Base-by-base conservation (phyloP, 371 early-diverging fungal genomes). In the Lichtheimia ramosa region DNA sequence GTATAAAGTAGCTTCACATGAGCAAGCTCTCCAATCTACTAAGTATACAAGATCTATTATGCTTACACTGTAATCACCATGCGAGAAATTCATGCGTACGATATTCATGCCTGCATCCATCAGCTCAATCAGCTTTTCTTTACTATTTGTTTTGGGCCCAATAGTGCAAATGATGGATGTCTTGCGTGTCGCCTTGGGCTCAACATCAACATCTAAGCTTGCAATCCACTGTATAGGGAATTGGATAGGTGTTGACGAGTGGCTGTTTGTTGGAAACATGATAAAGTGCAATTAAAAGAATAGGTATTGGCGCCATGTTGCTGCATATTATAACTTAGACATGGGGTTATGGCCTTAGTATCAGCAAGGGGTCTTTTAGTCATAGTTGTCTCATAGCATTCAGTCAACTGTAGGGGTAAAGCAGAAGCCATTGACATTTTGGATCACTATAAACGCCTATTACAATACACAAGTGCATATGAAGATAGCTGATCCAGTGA, bases 71-170 rank as follows among this genome's bases (percentile, higher is more conserved):
- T 96, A 91, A 43, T 88, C 77, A 55, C 96, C 96, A 74, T 96
- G 96, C 57, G 94, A 93, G 56, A 96, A 95, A 83, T 96, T 96
- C 89, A 90, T 89, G 65, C 99, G 90, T 50, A 91, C 92, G 61
- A 99, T 90, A 72, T 91, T 94, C 94, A 99, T 92, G 54, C 99
- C 99, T 12, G 91, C 90, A 64, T 89, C 82, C 70, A 91, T 86
- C 63, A 95, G 79, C 65, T 90, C 87, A 48, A 85, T 83, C 42
- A 95, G 76, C 78, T 82, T 86, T 57, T 93, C 93, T 39, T 89
- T 89, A 3, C 61, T 79, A 78, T 91, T 89, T 40, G 91, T 89
- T 66, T 81, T 85, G 57, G 91, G 91, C 21, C 90, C 90, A 63
- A 93, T 90, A 54, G 93, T 93, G 77, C 92, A 91, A 69, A 93